Conservation (phyloP, 352 stramenopile species). For the Globisporangium viniferum region DNA sequence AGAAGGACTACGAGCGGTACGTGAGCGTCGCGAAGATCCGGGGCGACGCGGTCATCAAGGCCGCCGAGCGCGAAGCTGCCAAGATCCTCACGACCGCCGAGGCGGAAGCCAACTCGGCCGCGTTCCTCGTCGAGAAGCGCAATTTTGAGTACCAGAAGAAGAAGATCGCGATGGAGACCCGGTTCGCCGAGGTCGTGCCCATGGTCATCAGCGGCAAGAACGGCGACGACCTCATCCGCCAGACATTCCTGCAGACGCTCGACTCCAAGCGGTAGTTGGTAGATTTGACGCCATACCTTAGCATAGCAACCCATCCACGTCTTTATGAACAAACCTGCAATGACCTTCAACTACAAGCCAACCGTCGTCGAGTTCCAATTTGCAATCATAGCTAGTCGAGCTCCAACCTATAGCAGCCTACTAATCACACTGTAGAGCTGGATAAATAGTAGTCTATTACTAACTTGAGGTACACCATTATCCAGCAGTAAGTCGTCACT, state of each 20-base stretch:
- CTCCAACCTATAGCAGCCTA: no score
- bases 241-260: slow-evolving; percentile 46
- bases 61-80: slow-evolving; percentile 50
- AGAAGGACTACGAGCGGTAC: slow-evolving; percentile 67
- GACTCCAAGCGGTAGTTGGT: slow-evolving; percentile 4
- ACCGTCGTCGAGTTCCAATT: no score
- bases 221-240: slow-evolving; percentile 75
- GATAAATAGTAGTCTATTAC: no score
- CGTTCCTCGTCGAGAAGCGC: slow-evolving; percentile 71
- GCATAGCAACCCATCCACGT: no score
- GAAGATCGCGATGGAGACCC: slow-evolving; percentile 58
- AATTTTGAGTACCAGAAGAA: slow-evolving; percentile 76
- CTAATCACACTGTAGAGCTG: no score
- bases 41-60: slow-evolving; percentile 63
- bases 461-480: no score
- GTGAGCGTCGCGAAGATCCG: slow-evolving; percentile 60
- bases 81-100: slow-evolving; percentile 55
- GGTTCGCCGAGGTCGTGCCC: slow-evolving; percentile 51
- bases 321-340: no score
- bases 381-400: no score
- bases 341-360: no score
- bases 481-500: no score
- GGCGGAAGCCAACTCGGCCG: slow-evolving; percentile 52
- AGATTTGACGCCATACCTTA: no score
- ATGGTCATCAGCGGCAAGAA: slow-evolving; percentile 85